Percentiles rank a stretch among this genome's conserved stretches.
phyloP scores from a whole-genome alignment of 78 protist genomes.

The Paulinella micropora region DNA sequence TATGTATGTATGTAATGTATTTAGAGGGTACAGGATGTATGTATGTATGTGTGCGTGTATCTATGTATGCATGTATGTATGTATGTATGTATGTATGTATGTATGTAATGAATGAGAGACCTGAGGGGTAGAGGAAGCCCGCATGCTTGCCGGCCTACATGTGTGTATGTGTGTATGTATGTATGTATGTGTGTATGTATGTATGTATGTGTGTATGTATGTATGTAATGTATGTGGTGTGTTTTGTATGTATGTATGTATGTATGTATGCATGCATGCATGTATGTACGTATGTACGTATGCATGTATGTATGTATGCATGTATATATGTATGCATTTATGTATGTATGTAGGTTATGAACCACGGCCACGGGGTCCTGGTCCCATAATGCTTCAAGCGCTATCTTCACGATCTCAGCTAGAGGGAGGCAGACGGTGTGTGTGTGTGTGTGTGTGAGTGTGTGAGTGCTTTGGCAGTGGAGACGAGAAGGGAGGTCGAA shows the following conservation, averaged over 20 bases:
- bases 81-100: neutral
- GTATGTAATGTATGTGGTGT: too few relatives aligned
- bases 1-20: neutral
- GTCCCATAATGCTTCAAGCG: neutral
- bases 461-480: neutral
- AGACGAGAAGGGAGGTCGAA: neutral
- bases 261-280: neutral
- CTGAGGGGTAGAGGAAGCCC: too few relatives aligned
- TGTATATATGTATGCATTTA: neutral
- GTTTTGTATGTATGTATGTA: neutral
- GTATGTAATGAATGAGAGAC: neutral
- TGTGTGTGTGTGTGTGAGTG: neutral
- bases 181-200: neutral
- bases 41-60: neutral
- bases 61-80: neutral
- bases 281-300: neutral
- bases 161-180: neutral
- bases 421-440: neutral
- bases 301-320: neutral
- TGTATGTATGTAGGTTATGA: neutral
- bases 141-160: too few relatives aligned
- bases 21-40: neutral
- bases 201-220: neutral
- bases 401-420: neutral
- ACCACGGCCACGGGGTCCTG: neutral